Conservation (phyloP, 139 green algal species). For the Spirogloea muscicola region DNA sequence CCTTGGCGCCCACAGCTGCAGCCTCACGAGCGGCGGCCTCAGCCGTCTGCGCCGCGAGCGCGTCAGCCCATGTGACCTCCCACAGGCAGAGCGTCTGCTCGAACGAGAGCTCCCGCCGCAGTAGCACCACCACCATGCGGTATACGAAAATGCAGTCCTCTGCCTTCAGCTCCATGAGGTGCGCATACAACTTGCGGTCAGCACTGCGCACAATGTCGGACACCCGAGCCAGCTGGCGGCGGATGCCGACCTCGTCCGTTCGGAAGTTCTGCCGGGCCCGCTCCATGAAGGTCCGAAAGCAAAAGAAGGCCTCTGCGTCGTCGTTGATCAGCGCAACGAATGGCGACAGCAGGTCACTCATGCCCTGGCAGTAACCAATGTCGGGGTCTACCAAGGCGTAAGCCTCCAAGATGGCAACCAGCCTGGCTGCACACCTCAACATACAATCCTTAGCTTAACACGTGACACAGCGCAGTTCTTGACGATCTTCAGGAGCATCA, state of each 20-base stretch:
- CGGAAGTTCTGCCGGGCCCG: slow-evolving; percentile 68
- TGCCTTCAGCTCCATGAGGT: not conserved
- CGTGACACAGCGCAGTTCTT: too few species aligned
- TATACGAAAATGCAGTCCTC: slow-evolving; percentile 39
- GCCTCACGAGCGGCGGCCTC: not conserved
- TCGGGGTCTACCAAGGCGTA: slow-evolving; percentile 78
- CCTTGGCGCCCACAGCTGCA: slow-evolving; percentile 13
- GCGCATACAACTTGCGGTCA: slow-evolving; percentile 52
- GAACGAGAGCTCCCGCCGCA: slow-evolving; percentile 69
- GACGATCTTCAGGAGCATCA: too few species aligned
- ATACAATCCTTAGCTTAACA: too few species aligned
- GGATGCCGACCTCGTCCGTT: slow-evolving; percentile 67
- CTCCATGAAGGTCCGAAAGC: slow-evolving; percentile 61
- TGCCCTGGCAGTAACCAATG: slow-evolving; percentile 82
- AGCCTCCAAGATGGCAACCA: slow-evolving; percentile 65
- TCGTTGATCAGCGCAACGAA: slow-evolving; percentile 75
- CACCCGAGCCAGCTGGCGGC: slow-evolving; percentile 59
- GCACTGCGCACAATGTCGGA: slow-evolving; percentile 49
- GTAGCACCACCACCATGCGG: slow-evolving; percentile 63
- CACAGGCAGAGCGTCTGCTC: slow-evolving; percentile 50
- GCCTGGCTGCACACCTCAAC: too few species aligned
- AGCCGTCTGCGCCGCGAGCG: not conserved
- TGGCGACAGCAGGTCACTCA: slow-evolving; percentile 79
- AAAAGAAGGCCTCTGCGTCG: slow-evolving; percentile 79
- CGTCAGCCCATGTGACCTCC: slow-evolving; percentile 41